Base-by-base conservation (phyloP, 768 basidiomycete genomes). In the Mycena amicta region DNA sequence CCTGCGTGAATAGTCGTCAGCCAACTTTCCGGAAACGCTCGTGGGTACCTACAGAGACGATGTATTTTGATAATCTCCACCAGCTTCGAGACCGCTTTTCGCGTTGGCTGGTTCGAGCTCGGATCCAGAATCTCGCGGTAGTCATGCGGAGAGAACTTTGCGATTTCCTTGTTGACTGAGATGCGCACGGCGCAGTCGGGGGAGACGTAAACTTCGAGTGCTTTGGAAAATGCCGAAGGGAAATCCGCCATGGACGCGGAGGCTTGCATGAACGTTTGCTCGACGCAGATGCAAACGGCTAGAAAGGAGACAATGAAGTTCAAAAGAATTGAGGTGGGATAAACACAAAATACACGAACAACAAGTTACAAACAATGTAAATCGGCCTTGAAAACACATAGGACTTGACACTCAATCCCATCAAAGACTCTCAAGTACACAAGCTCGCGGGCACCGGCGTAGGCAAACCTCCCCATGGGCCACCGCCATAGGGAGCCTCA, bases 221-320 rank as follows among this genome's bases (percentile, higher is more conserved):
- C 52, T 23, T 3, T 39, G 3, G 3, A 6, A 23, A 53, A 53
- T 4, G 52, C 52, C 5, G 33, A 8, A 28, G 25, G 22, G 37
- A 53, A 53, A 23, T 15, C 52, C 16, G 31, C 18, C 5, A 3
- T 25, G 20, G 12, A 25, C 5, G 39, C 52, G 25, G 23, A 39
- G 4, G 33, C 52, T 41, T 53, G 20, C 15, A 27, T 53, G 52
- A 41, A 39, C 20, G 52, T 53, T 40, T 53, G 52, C 23, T 53
- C 52, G 27, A 40, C 18, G 25, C 52, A 53, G 20, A 53, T 53
- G 26, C 52, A 53, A n/a, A 41, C 16, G 13, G 52, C 52, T 52
- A 23, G 4, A n/a, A 23, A 54, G 41, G n/a, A n/a, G n/a, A n/a
- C n/a, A n/a, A n/a, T n/a, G n/a, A n/a, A n/a, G n/a, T n/a, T n/a